Evolutionary conservation across 2,329 filamentous ascomycete genomes (phyloP).

Genomic region (Verticillium longisporum): DNA sequence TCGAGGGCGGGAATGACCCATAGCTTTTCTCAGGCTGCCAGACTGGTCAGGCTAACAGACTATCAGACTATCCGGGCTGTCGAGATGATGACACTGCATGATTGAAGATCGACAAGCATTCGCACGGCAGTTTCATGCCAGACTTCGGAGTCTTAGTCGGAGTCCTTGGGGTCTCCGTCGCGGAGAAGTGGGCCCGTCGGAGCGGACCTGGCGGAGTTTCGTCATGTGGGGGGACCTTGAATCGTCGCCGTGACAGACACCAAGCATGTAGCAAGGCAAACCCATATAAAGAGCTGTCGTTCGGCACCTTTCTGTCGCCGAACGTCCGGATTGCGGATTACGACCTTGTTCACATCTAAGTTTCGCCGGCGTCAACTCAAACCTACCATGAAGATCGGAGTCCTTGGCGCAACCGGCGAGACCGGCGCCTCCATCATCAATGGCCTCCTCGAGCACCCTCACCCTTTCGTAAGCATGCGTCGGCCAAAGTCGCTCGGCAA

Average conservation of each 20-base stretch:
- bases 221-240: neutral
- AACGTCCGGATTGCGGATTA: neutral
- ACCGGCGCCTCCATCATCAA: constrained; percentile 31
- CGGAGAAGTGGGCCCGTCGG: neutral
- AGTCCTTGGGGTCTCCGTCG: no score
- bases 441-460: constrained; percentile 23
- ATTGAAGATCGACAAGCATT: no score
- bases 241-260: neutral
- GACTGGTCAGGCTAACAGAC: no score
- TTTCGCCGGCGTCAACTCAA: neutral
- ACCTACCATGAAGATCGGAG: constrained; percentile 19
- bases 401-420: constrained; percentile 33
- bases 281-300: neutral
- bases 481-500: no score
- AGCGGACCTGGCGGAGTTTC: neutral
- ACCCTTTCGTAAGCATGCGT: constrained; percentile 18
- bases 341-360: neutral
- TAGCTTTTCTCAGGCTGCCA: no score
- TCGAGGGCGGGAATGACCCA: no score
- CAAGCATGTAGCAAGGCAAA: neutral
- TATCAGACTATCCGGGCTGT: no score
- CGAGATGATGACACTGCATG: no score
- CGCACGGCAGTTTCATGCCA: no score
- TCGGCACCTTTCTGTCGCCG: neutral
- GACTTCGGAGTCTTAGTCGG: no score